phyloP scores from a whole-genome alignment of 768 basidiomycete species.

The Paxillus ammoniavirescens region DNA sequence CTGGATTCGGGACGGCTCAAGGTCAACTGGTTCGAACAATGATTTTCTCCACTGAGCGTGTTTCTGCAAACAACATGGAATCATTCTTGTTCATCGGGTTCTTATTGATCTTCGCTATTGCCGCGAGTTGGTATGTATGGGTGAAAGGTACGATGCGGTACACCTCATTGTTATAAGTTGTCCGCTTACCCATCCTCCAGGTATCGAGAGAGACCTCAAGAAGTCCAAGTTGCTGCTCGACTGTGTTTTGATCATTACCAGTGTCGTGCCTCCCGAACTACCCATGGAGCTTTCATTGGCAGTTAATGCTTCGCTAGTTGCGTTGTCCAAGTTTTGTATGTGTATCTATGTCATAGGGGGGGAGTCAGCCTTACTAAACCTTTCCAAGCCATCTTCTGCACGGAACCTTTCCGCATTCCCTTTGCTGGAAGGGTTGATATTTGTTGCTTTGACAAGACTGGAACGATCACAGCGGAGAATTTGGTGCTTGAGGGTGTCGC shows the following conservation, averaged over 20 bases:
- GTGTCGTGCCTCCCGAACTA: conserved; percentile 95
- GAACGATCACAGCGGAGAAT: conserved; percentile 96
- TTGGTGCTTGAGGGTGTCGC: conserved; percentile 92
- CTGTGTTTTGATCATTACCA: conserved; percentile 94
- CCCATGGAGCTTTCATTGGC: conserved; percentile 98
- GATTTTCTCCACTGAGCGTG: conserved; percentile 97
- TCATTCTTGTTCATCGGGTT: conserved; percentile 98
- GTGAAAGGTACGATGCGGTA: conserved; percentile 65
- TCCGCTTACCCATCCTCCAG: conserved; percentile 36
- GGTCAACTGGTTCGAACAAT: conserved; percentile 97
- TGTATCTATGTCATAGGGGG: conserved; percentile 7
- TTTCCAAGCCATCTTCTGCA: conserved; percentile 89
- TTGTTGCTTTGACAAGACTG: conserved; percentile 99
- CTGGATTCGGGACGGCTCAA: conserved; percentile 96
- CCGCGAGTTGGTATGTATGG: conserved; percentile 99
- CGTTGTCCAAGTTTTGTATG: conserved; percentile 88
- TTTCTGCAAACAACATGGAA: conserved; percentile 95
- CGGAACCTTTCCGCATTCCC: conserved; percentile 98
- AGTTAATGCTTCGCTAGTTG: conserved; percentile 92
- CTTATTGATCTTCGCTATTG: conserved; percentile 94
- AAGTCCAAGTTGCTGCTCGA: conserved; percentile 94
- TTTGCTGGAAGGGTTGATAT: conserved; percentile 94
- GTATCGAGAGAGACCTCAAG: conserved; percentile 88
- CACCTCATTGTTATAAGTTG: not conserved
- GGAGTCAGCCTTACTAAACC: not conserved